phyloP scores from a whole-genome alignment of 495 filamentous ascomycete species.

The Penicillium cosmopolitanum region DNA sequence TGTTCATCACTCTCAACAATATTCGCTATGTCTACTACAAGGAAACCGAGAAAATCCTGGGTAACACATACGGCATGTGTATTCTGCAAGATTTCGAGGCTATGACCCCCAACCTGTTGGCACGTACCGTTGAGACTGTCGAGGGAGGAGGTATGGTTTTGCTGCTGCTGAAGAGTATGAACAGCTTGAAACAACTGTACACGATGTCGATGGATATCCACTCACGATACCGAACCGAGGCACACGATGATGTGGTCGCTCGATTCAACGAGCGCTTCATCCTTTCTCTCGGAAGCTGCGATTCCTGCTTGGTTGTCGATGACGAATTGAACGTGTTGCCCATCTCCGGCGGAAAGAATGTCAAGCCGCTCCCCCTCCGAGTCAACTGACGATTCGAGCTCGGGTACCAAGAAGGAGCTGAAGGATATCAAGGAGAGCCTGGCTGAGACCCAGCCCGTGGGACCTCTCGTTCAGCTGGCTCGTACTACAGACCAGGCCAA shows the following conservation, averaged over 20 bases:
- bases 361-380: constrained; percentile 82
- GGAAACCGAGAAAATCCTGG: constrained; percentile 99
- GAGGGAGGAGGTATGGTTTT: constrained; percentile 94
- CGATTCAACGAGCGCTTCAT: constrained; percentile 99
- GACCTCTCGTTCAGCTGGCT: constrained; percentile 79
- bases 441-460: constrained; percentile 81
- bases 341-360: constrained; percentile 92
- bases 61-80: constrained; percentile 98
- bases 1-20: constrained; percentile 94
- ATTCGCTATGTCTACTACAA: constrained; percentile 99
- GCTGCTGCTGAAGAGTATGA: constrained; percentile 93
- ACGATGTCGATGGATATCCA: constrained; percentile 98
- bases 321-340: constrained; percentile 98
- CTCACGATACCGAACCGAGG: constrained; percentile 94
- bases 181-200: constrained; percentile 94
- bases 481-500: constrained; percentile 95
- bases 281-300: constrained; percentile 90
- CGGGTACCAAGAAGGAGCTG: constrained; percentile 72
- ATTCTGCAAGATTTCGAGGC: constrained; percentile 98
- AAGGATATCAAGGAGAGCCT: constrained; percentile 86
- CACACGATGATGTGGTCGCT: constrained; percentile 91
- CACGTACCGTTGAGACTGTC: constrained; percentile 94
- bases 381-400: constrained; percentile 65
- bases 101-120: constrained; percentile 93
- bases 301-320: constrained; percentile 93